Evolutionary conservation across 1,284 basidiomycete genomes (phyloP).

Genomic region (Cystobasidiaceae sp.): DNA sequence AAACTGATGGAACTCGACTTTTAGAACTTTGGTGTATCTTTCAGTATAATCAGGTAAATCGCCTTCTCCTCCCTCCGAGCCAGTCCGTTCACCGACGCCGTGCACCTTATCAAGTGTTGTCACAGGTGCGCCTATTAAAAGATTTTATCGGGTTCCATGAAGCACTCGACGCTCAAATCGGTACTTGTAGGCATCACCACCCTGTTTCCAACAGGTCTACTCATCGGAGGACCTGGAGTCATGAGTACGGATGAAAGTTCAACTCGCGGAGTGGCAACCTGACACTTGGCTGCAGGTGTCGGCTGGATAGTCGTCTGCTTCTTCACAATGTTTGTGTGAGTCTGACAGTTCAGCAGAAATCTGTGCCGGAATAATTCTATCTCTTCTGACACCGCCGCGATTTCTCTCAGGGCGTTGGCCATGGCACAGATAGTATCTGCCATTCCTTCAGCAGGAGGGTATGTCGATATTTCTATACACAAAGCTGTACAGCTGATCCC

Average conservation of each 20-base stretch:
- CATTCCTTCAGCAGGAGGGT: slow-evolving; percentile 67
- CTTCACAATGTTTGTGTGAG: slow-evolving; percentile 30
- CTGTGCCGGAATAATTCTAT: background rate
- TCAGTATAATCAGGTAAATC: slow-evolving; percentile 58
- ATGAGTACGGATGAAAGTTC: slow-evolving; percentile 56
- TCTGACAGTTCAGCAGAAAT: slow-evolving; percentile 34
- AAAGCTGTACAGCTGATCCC: slow-evolving; percentile 54
- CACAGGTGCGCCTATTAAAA: background rate
- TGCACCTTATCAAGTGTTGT: background rate
- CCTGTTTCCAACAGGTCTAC: slow-evolving; percentile 48
- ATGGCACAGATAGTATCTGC: slow-evolving; percentile 49
- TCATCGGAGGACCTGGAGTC: slow-evolving; percentile 64
- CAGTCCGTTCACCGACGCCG: background rate
- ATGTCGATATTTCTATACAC: slow-evolving; percentile 40
- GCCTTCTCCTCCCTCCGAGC: background rate
- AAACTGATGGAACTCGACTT: background rate
- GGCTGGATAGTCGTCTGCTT: slow-evolving; percentile 60
- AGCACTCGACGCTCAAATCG: background rate
- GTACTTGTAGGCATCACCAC: slow-evolving; percentile 31
- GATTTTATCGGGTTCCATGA: background rate
- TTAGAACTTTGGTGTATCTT: slow-evolving; percentile 62
- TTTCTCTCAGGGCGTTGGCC: background rate
- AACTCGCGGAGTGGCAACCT: background rate
- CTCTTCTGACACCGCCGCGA: too few species aligned
- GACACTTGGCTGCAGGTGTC: slow-evolving; percentile 26